These are phyloP conservation scores for Ceratocystis smalleyi DNA, from an alignment of 2,329 filamentous ascomycete genomes.

Conservation along the genomic window DNA sequence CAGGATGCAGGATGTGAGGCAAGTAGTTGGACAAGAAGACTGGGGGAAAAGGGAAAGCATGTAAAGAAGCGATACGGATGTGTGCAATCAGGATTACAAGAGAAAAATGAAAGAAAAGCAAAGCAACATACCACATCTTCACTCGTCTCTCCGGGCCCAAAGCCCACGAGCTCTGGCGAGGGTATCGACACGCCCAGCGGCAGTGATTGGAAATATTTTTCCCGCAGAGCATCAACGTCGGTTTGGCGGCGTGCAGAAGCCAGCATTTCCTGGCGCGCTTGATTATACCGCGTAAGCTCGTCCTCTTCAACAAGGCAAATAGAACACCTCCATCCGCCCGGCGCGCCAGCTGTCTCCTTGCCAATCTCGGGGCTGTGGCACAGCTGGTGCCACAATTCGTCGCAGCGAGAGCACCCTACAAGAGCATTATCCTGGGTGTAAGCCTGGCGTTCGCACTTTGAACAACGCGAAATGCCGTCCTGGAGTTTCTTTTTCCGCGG, in stretches of 20 bases:
- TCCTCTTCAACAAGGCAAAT: conserved; percentile 18
- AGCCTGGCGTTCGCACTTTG: conserved; percentile 19
- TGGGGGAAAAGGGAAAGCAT: not conserved
- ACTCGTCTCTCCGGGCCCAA: conserved; percentile 25
- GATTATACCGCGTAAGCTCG: conserved; percentile 17
- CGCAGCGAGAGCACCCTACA: conserved; percentile 19
- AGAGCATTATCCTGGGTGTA: conserved; percentile 19
- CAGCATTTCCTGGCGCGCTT: conserved; percentile 17
- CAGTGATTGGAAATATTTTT: conserved; percentile 23
- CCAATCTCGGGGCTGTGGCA: conserved; percentile 20
- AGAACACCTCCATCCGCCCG: conserved; percentile 18
- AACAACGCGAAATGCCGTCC: conserved; percentile 17
- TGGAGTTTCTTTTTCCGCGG: conserved; percentile 12
- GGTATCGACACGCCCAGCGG: conserved; percentile 24
- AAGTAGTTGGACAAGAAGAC: not conserved
- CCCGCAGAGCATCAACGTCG: conserved; percentile 24
- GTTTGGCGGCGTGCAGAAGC: conserved; percentile 17
- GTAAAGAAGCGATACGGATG: too few species aligned
- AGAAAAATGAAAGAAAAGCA: not conserved
- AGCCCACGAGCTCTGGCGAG: conserved; percentile 27
- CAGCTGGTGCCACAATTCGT: conserved; percentile 20
- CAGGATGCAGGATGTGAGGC: not conserved
- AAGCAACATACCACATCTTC: conserved; percentile 23
- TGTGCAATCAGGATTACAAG: too few species aligned
- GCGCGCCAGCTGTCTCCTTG: conserved; percentile 9